Evolutionary conservation across 495 filamentous ascomycete genomes (phyloP), one percentile per base, ranked within the genome.

Genomic region (Trypethelium eluteriae): DNA sequence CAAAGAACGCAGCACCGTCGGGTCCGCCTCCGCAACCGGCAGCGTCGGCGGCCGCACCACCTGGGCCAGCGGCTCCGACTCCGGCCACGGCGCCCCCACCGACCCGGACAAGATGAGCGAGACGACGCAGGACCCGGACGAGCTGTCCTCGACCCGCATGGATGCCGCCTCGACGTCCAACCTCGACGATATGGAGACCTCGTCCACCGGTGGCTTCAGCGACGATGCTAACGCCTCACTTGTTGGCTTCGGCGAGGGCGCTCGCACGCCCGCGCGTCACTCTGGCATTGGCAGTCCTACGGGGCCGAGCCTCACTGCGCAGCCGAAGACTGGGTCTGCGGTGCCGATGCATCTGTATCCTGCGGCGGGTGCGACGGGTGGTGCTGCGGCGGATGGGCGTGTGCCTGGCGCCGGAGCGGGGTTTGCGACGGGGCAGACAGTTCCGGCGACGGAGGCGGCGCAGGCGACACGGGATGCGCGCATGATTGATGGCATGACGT

Each of bases 241-340:
- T 38, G 92, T 95, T 9, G 92, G 85, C 0, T 95, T 95, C 67
- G 92, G 92, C 62, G 92, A 96, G 73, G 91, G 90, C 7, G 91
- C 92, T 12, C 87, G 87, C 64, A 93, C 74, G 36, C 74, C 74
- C 3, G 74, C 72, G 35, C 61, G 75, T 41, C 71, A 76, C 39
- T 75, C 73, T 63, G 64, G 67, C 36, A 53, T 73, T 64, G 72
- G 71, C 12, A 74, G 69, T 64, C 76, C 75, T 4, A 67, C 70
- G 32, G 62, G 70, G 38, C n/a, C 49, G 11, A 53, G 41, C 41
- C 7, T 46, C 16, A 63, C 69, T 35, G 39, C 18, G 10, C n/a
- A 44, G 14, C 41, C 62, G 38, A 34, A 70, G 67, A 49, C 70
- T 67, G 32, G 49, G 49, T 5, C 5, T 18, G 49, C 49, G 5